phyloP scores from a whole-genome alignment of 371 early-diverging fungal species.

The Capillidium rhysosporum region DNA sequence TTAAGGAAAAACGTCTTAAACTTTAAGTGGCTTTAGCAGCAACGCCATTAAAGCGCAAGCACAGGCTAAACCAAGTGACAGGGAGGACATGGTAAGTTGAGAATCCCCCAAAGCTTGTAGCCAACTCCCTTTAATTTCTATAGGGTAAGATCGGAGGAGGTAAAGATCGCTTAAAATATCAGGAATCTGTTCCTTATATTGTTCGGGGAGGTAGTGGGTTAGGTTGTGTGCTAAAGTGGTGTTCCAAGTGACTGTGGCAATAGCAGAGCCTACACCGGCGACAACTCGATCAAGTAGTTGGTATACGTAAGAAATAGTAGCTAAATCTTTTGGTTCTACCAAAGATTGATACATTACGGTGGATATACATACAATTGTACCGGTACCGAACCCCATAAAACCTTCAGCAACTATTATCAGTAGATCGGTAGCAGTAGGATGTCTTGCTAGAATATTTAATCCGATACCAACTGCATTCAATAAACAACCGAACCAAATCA shows the following conservation, averaged over 20 bases:
- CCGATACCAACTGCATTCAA: neutral
- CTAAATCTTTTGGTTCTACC: neutral
- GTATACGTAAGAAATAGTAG: neutral
- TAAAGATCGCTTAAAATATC: too few relatives aligned
- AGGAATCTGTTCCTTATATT: neutral
- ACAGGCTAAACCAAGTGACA: neutral
- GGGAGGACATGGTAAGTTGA: neutral
- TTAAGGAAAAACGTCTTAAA: too few relatives aligned
- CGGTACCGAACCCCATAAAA: neutral
- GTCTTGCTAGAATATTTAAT: neutral
- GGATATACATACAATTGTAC: neutral
- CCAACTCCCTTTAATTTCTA: neutral
- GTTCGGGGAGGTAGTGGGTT: neutral
- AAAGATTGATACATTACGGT: neutral
- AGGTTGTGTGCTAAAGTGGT: neutral
- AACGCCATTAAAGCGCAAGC: neutral
- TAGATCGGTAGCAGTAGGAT: neutral
- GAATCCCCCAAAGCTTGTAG: neutral
- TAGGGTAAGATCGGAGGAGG: neutral
- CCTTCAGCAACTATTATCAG: neutral
- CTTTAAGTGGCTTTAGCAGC: slow-evolving; percentile 13
- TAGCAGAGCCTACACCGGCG: neutral
- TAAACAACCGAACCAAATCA: neutral
- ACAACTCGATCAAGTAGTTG: neutral
- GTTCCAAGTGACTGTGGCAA: neutral